A percentile compares a stretch with the other conserved stretches of the same genome.
phyloP scores from a whole-genome alignment of 1,284 basidiomycete species.

The Abortiporus biennis region DNA sequence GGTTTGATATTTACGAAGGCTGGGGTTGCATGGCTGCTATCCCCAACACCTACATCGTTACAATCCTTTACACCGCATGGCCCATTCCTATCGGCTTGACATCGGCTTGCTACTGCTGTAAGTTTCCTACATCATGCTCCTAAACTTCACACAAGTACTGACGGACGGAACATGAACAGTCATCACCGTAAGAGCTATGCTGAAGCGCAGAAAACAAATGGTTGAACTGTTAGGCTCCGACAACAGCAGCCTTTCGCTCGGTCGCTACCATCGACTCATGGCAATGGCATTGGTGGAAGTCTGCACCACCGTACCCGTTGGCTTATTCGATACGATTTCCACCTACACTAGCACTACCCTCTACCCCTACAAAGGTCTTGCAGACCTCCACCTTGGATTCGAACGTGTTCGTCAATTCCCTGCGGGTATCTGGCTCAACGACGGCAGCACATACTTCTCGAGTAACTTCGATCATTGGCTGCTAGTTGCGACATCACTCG shows the following conservation, averaged over 20 bases:
- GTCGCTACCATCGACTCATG: constrained; percentile 51
- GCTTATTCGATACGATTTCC: constrained; percentile 26
- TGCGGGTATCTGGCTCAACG: constrained; percentile 22
- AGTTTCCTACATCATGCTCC: background rate
- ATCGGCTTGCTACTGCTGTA: constrained; percentile 26
- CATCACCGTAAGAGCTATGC: constrained; percentile 27
- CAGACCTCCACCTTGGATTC: constrained; percentile 30
- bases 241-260: constrained; percentile 30
- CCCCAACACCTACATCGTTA: constrained; percentile 38
- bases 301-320: constrained; percentile 31
- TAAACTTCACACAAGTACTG: background rate
- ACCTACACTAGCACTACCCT: constrained; percentile 18
- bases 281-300: constrained; percentile 40
- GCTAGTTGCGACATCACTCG: constrained; percentile 19
- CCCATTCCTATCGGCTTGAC: constrained; percentile 36
- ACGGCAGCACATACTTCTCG: constrained; percentile 1
- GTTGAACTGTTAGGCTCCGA: constrained; percentile 22
- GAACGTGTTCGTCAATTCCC: constrained; percentile 23
- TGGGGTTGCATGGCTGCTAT: constrained; percentile 44
- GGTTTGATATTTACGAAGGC: constrained; percentile 53
- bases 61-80: constrained; percentile 33
- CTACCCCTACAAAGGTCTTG: constrained; percentile 28
- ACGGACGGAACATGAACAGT: too few species aligned
- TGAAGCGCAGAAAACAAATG: constrained; percentile 24
- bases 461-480: constrained; percentile 17